phyloP scores from a whole-genome alignment of 257 asterid species.

The Petrea volubilis region DNA sequence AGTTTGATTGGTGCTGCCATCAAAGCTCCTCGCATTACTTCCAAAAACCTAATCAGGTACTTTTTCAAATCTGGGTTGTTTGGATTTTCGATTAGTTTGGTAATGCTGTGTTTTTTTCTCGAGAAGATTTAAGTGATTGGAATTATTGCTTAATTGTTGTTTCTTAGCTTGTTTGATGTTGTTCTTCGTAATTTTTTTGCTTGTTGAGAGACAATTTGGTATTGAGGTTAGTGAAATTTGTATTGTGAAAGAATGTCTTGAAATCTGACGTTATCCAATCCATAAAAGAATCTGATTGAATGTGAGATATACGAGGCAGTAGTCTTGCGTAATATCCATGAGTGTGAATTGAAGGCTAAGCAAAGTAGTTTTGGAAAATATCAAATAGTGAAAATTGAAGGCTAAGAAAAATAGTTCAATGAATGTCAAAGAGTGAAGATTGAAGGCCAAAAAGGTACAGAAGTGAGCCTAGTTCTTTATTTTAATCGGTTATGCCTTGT shows the following conservation, averaged over 20 bases:
- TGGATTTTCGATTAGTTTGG: neutral
- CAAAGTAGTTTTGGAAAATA: neutral
- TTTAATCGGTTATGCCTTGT: neutral
- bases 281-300: slow-evolving; percentile 1
- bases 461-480: neutral
- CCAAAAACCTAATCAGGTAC: slow-evolving; percentile 81
- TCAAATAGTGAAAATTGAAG: neutral
- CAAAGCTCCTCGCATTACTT: slow-evolving; percentile 82
- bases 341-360: neutral
- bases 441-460: neutral
- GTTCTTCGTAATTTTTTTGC: slow-evolving; percentile 7
- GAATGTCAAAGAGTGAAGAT: neutral
- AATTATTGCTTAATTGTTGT: neutral
- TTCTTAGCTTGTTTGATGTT: slow-evolving; percentile 8
- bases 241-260: slow-evolving; percentile 4
- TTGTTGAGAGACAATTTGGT: neutral
- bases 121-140: neutral
- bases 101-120: neutral
- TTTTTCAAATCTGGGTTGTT: slow-evolving; percentile 14
- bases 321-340: no score
- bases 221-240: neutral
- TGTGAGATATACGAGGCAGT: neutral
- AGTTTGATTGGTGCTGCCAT: slow-evolving; percentile 85
- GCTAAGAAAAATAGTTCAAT: neutral
- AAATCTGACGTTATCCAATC: neutral